phyloP scores from a whole-genome alignment of 305 asterid genomes.

The Rubia tinctorum region DNA sequence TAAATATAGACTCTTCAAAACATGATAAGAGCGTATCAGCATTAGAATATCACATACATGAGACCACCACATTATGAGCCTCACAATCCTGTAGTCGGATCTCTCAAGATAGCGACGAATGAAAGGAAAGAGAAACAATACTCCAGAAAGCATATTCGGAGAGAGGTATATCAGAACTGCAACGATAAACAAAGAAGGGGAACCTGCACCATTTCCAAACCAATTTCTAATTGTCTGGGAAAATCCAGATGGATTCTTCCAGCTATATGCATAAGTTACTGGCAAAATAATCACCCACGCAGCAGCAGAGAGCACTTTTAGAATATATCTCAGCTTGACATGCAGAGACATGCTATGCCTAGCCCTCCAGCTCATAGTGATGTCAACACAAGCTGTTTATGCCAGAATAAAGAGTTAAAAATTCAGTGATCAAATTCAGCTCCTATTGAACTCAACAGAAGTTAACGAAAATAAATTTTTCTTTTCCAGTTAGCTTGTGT shows the following conservation, averaged over 20 bases:
- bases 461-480: neutral
- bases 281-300: conserved; percentile 88
- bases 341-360: conserved; percentile 80
- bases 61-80: conserved; percentile 99
- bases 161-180: conserved; percentile 83
- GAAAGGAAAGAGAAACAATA: conserved; percentile 76
- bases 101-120: conserved; percentile 86
- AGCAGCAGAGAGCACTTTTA: conserved; percentile 76
- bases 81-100: conserved; percentile 78
- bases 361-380: conserved; percentile 83
- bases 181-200: conserved; percentile 77
- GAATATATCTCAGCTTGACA: conserved; percentile 81
- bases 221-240: conserved; percentile 75
- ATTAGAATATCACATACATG: conserved; percentile 57
- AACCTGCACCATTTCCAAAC: conserved; percentile 79
- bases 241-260: conserved; percentile 74
- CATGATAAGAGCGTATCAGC: conserved; percentile 10
- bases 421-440: neutral
- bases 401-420: conserved; percentile 14
- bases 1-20: conserved; percentile 11
- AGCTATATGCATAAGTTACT: conserved; percentile 91
- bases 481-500: neutral
- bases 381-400: conserved; percentile 71
- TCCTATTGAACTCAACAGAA: neutral
- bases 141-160: conserved; percentile 89